Percentiles rank a stretch among this genome's conserved stretches.
These are phyloP conservation scores for Epichloe coenophiala DNA, from an alignment of 2,329 filamentous ascomycete genomes.

Conservation along the genomic window DNA sequence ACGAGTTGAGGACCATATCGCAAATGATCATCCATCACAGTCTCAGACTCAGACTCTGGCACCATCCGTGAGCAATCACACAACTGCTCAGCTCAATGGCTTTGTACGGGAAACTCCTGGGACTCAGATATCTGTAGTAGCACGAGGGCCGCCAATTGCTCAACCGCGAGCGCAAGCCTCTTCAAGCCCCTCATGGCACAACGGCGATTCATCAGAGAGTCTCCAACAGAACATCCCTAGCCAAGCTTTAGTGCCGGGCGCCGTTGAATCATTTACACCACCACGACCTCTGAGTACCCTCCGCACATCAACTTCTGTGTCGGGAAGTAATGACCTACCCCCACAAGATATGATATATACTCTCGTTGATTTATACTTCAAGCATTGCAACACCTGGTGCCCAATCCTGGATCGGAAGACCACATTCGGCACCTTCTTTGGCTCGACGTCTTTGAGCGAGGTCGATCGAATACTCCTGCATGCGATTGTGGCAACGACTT, in stretches of 20 bases:
- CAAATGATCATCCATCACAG: slow-evolving; percentile 17
- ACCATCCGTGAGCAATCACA: slow-evolving; percentile 24
- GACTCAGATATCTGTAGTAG: slow-evolving; percentile 10
- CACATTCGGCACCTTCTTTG: slow-evolving; percentile 26
- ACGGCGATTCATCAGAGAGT: slow-evolving; percentile 17
- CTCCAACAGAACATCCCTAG: slow-evolving; percentile 1
- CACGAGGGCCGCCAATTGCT: slow-evolving; percentile 9
- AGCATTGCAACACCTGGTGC: slow-evolving; percentile 49
- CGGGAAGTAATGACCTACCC: slow-evolving; percentile 35
- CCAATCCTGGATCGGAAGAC: slow-evolving; percentile 31
- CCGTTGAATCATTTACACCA: slow-evolving; percentile 1
- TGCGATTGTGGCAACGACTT: slow-evolving; percentile 29
- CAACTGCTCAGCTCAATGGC: slow-evolving; percentile 16
- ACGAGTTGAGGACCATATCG: slow-evolving; percentile 28
- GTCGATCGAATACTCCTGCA: slow-evolving; percentile 27
- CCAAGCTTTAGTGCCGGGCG: not conserved
- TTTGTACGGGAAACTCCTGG: slow-evolving; percentile 11
- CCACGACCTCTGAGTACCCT: slow-evolving; percentile 1
- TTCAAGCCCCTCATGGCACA: slow-evolving; percentile 20
- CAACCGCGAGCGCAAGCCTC: slow-evolving; percentile 26
- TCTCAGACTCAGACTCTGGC: slow-evolving; percentile 13
- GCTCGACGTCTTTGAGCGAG: slow-evolving; percentile 25
- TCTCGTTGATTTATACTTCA: slow-evolving; percentile 48
- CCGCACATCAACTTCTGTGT: slow-evolving; percentile 16
- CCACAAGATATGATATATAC: slow-evolving; percentile 47